A percentile compares a stretch with the other conserved stretches of the same genome.
Evolutionary conservation across 1,284 basidiomycete genomes (phyloP).

Genomic region (Phlebopus sp.): DNA sequence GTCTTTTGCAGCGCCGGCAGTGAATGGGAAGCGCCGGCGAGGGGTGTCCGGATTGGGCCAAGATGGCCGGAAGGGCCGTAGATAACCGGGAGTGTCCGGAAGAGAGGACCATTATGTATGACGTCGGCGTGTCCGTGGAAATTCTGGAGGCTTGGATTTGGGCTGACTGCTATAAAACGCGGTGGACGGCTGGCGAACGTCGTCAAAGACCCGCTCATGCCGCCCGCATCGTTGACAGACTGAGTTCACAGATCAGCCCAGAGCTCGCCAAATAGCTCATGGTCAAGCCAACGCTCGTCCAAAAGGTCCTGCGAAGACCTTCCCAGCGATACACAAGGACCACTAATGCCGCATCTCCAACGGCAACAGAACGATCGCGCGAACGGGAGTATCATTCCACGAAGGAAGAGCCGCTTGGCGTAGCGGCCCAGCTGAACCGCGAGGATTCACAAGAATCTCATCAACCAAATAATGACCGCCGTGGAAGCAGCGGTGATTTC

Average conservation of each 20-base stretch:
- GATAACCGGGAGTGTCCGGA: neutral
- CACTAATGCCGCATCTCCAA: slow-evolving; percentile 9
- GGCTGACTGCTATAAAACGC: neutral
- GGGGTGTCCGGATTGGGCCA: neutral
- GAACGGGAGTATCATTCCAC: slow-evolving; percentile 8
- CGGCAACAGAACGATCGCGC: neutral
- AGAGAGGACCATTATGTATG: neutral
- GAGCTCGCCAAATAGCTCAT: slow-evolving; percentile 15
- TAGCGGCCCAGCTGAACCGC: slow-evolving; percentile 11
- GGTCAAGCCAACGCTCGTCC: slow-evolving; percentile 30
- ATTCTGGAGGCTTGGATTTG: neutral
- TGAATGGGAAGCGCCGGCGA: slow-evolving; percentile 6
- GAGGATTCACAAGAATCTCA: slow-evolving; percentile 7
- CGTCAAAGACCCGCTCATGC: neutral
- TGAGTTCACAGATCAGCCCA: neutral
- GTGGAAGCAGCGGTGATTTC: slow-evolving; percentile 13
- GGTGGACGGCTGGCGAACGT: neutral
- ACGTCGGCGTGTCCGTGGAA: slow-evolving; percentile 2
- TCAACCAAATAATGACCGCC: slow-evolving; percentile 1
- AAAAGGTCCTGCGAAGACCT: slow-evolving; percentile 29
- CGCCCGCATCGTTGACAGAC: neutral
- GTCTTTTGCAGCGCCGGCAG: slow-evolving; percentile 11
- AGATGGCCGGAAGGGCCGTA: slow-evolving; percentile 3
- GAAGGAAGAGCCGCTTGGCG: slow-evolving; percentile 13
- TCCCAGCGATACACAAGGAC: slow-evolving; percentile 25